These are phyloP conservation scores for Boletus sp. DNA, from an alignment of 768 basidiomycete genomes.

Conservation along the genomic window DNA sequence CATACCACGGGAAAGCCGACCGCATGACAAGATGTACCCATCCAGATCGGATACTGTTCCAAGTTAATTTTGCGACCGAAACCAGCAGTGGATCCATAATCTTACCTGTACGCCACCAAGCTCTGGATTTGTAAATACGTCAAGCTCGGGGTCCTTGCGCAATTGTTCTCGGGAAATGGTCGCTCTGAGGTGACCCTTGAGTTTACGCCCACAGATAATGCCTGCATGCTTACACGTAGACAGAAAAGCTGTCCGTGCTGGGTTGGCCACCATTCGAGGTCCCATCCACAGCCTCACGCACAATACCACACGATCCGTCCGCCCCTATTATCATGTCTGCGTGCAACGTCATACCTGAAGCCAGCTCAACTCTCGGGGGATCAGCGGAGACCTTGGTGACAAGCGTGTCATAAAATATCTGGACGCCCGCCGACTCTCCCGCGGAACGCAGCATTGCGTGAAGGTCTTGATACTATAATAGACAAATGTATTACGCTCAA, in stretches of 20 bases:
- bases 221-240: conserved; percentile 41
- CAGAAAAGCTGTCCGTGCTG: conserved; percentile 25
- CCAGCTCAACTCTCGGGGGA: conserved; percentile 31
- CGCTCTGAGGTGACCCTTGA: conserved; percentile 27
- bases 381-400: conserved; percentile 32
- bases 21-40: conserved; percentile 15
- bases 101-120: conserved; percentile 15
- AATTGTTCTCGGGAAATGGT: conserved; percentile 40
- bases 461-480: conserved; percentile 48
- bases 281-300: conserved; percentile 31
- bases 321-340: conserved; percentile 57
- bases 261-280: conserved; percentile 23
- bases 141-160: conserved; percentile 38
- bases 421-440: conserved; percentile 44
- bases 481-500: not conserved
- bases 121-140: conserved; percentile 15
- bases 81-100: not conserved
- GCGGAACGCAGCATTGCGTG: conserved; percentile 44
- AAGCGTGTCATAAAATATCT: conserved; percentile 40
- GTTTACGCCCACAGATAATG: not conserved
- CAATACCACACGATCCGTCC: conserved; percentile 49
- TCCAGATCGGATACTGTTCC: conserved; percentile 19
- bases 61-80: not conserved
- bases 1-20: conserved; percentile 18
- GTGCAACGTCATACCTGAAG: conserved; percentile 39